These are phyloP conservation scores for Starmerella kuoi DNA, from an alignment of 805 yeast genomes.

Conservation along the genomic window DNA sequence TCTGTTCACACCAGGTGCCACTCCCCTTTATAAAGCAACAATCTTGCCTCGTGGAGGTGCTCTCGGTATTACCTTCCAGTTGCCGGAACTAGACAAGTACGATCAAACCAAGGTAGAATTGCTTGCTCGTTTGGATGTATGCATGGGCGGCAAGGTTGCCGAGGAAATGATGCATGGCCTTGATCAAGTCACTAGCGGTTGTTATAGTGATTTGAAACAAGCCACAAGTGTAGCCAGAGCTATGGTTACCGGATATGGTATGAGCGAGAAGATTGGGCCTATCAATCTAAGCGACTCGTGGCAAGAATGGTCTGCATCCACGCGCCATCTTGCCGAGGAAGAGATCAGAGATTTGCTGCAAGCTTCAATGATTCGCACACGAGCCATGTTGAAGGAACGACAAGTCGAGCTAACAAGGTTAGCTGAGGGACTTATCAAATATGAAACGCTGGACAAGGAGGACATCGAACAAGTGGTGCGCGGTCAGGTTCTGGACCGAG, in stretches of 20 bases:
- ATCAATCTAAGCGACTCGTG: constrained; percentile 79
- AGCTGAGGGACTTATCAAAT: constrained; percentile 87
- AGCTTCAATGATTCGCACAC: constrained; percentile 68
- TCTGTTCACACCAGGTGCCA: constrained; percentile 84
- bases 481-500: constrained; percentile 64
- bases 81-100: constrained; percentile 96
- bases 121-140: constrained; percentile 82
- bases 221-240: constrained; percentile 93
- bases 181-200: constrained; percentile 89
- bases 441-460: constrained; percentile 82
- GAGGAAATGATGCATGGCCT: constrained; percentile 87
- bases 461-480: constrained; percentile 78
- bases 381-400: constrained; percentile 49
- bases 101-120: constrained; percentile 86
- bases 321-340: constrained; percentile 82
- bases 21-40: constrained; percentile 92
- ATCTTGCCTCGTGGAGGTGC: constrained; percentile 95
- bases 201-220: constrained; percentile 76
- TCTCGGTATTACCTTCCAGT: constrained; percentile 89
- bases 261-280: constrained; percentile 91
- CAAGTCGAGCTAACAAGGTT: constrained; percentile 65
- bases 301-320: constrained; percentile 86
- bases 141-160: constrained; percentile 98
- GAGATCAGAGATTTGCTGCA: constrained; percentile 71
- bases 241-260: constrained; percentile 94